Evolutionary conservation across 768 basidiomycete species (phyloP), one percentile per base, ranked within the genome.

Genomic region (Leccinum pellstonianum): DNA sequence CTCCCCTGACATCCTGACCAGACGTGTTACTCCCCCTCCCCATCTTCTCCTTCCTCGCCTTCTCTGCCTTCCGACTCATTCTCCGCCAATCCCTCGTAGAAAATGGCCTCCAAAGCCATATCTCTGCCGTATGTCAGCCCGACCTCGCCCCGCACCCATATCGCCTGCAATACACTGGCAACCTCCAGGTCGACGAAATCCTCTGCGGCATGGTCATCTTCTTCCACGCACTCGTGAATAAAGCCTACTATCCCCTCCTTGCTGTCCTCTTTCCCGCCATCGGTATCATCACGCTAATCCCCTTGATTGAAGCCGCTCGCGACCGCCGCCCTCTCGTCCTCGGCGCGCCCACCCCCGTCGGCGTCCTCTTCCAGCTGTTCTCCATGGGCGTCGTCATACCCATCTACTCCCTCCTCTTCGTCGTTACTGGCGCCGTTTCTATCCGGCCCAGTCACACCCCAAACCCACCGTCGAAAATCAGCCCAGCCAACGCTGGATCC

Each of bases 401-500:
- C 15, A 25, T 84, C 3, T 86, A 84, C 58, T 79, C 78, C 75
- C 68, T 83, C 35, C 56, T 73, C 37, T 79, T 81, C 69, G 72
- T 81, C 58, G 56, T 80, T 33, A 75, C 76, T 0, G 76, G 77
- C 5, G 68, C 76, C 1, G 56, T 75, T 6, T 63, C 62, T 27
- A 54, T 49, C 14, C 51, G 3, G 2, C 54, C 37, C 41, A 38
- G 43, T 51, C 25, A 11, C 23, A n/a, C 1, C 50, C 46, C 31
- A 5, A 27, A n/a, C 52, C 27, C 46, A 19, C 66, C 70, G 52
- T 67, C 68, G 0, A 25, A 25, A 25, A 25, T 25, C 0, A 25
- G 23, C 23, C 23, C 23, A 25, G 23, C 0, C 23, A 25, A 25
- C 23, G 23, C 23, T 25, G 4, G 0, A 25, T 25, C 23, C 23